phyloP scores from a whole-genome alignment of 345 rosid species.

The Anastatica hierochuntica region DNA sequence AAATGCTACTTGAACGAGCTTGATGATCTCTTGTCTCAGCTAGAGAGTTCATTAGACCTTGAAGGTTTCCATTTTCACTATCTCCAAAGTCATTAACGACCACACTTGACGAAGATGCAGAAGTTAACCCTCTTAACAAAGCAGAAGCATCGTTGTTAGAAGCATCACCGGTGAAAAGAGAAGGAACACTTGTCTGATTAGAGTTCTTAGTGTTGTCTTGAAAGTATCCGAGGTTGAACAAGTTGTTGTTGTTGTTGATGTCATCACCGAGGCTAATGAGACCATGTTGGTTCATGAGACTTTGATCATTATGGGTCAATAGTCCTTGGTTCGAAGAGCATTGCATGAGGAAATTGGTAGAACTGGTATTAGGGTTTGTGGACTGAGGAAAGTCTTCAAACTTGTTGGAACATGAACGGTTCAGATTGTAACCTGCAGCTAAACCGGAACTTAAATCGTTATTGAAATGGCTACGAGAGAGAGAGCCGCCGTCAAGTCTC shows the following conservation, averaged over 20 bases:
- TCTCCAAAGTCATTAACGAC: conserved; percentile 26
- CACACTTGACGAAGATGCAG: conserved; percentile 27
- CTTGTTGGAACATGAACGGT: conserved; percentile 23
- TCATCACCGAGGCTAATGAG: conserved; percentile 14
- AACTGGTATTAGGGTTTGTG: conserved; percentile 22
- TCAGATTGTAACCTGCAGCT: conserved; percentile 21
- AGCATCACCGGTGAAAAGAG: conserved; percentile 58
- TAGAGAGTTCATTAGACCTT: conserved; percentile 58
- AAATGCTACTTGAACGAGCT: conserved; percentile 22
- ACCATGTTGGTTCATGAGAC: conserved; percentile 24
- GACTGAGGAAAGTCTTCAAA: conserved; percentile 34
- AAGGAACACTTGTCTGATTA: conserved; percentile 39
- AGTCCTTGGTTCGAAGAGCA: conserved; percentile 30
- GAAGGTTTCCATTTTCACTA: conserved; percentile 39
- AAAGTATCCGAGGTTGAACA: conserved; percentile 51
- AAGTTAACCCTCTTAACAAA: conserved; percentile 47
- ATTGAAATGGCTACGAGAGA: conserved; percentile 21
- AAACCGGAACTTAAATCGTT: conserved; percentile 9
- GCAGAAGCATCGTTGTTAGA: conserved; percentile 39
- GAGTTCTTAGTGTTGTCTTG: conserved; percentile 24
- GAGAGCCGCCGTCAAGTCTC: conserved; percentile 8
- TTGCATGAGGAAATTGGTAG: conserved; percentile 39
- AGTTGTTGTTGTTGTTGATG: conserved; percentile 11
- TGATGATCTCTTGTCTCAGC: conserved; percentile 19
- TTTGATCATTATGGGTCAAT: conserved; percentile 14